Percentiles rank a stretch among this genome's conserved stretches.
Evolutionary conservation across 2,329 filamentous ascomycete species (phyloP).

Genomic region (Coleophoma eucalyptorum): DNA sequence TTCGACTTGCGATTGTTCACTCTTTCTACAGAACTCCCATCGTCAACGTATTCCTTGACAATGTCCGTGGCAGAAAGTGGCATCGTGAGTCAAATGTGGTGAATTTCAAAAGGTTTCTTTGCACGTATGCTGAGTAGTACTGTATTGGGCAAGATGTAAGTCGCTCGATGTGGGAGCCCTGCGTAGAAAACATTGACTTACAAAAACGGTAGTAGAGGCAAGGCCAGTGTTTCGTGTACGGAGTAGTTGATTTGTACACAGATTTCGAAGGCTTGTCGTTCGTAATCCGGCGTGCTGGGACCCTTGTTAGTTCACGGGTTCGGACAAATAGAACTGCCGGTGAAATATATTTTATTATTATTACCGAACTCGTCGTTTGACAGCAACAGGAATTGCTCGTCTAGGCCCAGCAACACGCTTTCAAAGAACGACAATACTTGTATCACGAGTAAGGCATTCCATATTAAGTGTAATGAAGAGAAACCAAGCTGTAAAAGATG

Average conservation of each 20-base stretch:
- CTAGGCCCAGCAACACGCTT: no score
- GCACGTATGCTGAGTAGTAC: not conserved
- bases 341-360: not conserved
- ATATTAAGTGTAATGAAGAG: no score
- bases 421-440: no score
- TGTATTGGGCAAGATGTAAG: not conserved
- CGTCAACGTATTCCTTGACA: constrained; percentile 5
- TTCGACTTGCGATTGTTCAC: constrained; percentile 1
- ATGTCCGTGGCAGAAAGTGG: constrained; percentile 3
- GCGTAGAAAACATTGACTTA: not conserved
- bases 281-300: not conserved
- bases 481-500: no score
- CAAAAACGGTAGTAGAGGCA: not conserved
- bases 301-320: not conserved
- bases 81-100: not conserved
- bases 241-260: not conserved
- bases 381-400: no score
- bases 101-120: not conserved
- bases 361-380: no score
- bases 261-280: not conserved
- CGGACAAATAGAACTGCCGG: not conserved
- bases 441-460: no score
- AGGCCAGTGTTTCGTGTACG: not conserved
- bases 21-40: constrained; percentile 2
- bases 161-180: not conserved